Percentiles rank a stretch among this genome's conserved stretches.
These are phyloP conservation scores for Pestalotiopsis sp. DNA, from an alignment of 2,329 filamentous ascomycete genomes.

Conservation along the genomic window DNA sequence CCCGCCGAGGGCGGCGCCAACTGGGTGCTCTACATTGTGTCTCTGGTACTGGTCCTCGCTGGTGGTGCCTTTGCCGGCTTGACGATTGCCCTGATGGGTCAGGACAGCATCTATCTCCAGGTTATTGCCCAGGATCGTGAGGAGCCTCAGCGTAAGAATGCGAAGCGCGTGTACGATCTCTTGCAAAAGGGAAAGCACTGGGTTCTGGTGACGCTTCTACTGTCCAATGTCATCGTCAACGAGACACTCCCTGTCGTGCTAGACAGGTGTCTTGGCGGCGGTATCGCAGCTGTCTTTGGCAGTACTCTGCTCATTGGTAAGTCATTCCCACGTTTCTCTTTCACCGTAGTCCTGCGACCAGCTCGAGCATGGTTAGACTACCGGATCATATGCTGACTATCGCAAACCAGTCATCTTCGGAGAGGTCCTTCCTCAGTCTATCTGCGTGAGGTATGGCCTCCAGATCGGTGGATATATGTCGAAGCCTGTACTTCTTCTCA, in stretches of 20 bases:
- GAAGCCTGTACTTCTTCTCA: slow-evolving; percentile 81
- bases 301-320: slow-evolving; percentile 92
- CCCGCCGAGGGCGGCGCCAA: slow-evolving; percentile 64
- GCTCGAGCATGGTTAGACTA: neutral
- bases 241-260: slow-evolving; percentile 95
- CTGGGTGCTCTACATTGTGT: slow-evolving; percentile 81
- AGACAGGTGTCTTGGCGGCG: slow-evolving; percentile 90
- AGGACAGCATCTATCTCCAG: slow-evolving; percentile 96
- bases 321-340: slow-evolving; percentile 25
- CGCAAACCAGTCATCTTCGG: slow-evolving; percentile 85
- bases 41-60: slow-evolving; percentile 78
- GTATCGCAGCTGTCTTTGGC: slow-evolving; percentile 90
- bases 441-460: slow-evolving; percentile 94
- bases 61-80: slow-evolving; percentile 94
- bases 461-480: slow-evolving; percentile 95
- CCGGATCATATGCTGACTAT: neutral
- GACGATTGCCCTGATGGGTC: slow-evolving; percentile 77
- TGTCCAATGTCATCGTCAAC: slow-evolving; percentile 98
- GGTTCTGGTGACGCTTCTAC: slow-evolving; percentile 90
- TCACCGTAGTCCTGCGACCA: neutral
- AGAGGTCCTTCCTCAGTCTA: slow-evolving; percentile 92
- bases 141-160: slow-evolving; percentile 84
- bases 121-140: slow-evolving; percentile 86
- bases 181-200: slow-evolving; percentile 93
- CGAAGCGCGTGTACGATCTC: slow-evolving; percentile 76